Conservation (phyloP, 2,329 filamentous ascomycete genomes). For the Aspergillus pseudonomiae region DNA sequence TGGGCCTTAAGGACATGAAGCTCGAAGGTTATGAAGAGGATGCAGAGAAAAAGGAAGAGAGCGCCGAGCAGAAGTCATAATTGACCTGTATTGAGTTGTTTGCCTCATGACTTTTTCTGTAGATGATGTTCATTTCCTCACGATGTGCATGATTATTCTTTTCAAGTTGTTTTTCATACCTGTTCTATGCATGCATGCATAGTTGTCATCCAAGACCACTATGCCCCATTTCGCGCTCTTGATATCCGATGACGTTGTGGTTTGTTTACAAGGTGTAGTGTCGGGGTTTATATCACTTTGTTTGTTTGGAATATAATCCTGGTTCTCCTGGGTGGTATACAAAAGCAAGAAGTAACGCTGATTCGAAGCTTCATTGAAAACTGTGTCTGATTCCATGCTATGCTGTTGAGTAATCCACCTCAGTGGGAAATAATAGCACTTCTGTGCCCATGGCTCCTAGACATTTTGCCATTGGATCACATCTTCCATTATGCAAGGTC, state of each 20-base stretch:
- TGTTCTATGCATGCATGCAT: constrained; percentile 12
- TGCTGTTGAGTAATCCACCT: not conserved
- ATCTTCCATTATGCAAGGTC: not conserved
- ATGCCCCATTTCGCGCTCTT: constrained; percentile 20
- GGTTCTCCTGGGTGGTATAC: not conserved
- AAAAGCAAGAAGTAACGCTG: constrained; percentile 2
- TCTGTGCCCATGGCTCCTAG: not conserved
- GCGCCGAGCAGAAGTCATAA: constrained; percentile 33
- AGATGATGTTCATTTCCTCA: constrained; percentile 23
- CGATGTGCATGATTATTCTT: constrained; percentile 27
- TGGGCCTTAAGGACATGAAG: constrained; percentile 92
- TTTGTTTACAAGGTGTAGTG: constrained; percentile 15
- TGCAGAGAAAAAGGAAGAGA: constrained; percentile 25
- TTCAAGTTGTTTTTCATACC: constrained; percentile 9
- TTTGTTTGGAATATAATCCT: not conserved
- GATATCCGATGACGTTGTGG: constrained; percentile 24
- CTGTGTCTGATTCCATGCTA: not conserved
- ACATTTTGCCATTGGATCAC: not conserved
- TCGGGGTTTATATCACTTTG: not conserved
- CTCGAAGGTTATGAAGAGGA: constrained; percentile 79
- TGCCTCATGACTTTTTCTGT: constrained; percentile 18
- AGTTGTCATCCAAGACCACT: not conserved
- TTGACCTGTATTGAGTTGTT: constrained; percentile 10
- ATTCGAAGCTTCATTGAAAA: not conserved
- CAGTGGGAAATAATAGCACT: not conserved